Evolutionary conservation across 371 early-diverging fungal species (phyloP).

Genomic region (Mortierella sp.): DNA sequence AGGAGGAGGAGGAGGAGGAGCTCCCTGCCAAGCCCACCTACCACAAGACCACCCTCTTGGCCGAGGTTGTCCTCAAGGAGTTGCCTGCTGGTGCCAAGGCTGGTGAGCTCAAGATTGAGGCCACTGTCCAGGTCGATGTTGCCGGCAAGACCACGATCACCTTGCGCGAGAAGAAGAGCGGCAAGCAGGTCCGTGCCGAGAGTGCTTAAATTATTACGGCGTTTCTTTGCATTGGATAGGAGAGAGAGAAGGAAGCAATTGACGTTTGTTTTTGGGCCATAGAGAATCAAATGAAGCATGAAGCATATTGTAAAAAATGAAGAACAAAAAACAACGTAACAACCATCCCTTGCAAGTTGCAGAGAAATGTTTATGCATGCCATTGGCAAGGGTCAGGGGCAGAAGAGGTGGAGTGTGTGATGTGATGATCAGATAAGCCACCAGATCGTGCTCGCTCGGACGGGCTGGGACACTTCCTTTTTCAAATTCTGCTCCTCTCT

Average conservation of each 20-base stretch:
- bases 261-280: slow-evolving; percentile 7
- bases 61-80: slow-evolving; percentile 68
- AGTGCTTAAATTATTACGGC: slow-evolving; percentile 49
- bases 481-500: too few species aligned
- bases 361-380: too few species aligned
- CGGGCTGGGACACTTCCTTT: too few species aligned
- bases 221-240: neutral
- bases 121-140: slow-evolving; percentile 70
- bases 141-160: slow-evolving; percentile 65
- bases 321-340: slow-evolving; percentile 4
- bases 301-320: neutral
- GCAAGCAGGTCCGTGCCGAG: slow-evolving; percentile 62
- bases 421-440: too few species aligned
- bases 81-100: slow-evolving; percentile 65
- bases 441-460: too few species aligned
- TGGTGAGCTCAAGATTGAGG: slow-evolving; percentile 69
- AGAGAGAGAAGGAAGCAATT: neutral
- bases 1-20: slow-evolving; percentile 69
- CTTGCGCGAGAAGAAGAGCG: slow-evolving; percentile 71
- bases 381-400: neutral
- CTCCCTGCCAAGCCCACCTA: slow-evolving; percentile 65
- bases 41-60: slow-evolving; percentile 64
- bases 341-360: neutral
- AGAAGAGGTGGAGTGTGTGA: too few species aligned
- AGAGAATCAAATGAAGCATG: slow-evolving; percentile 2